Conservation (phyloP, 1,139 yeast genomes). For the Saccharomyces uvarum region DNA sequence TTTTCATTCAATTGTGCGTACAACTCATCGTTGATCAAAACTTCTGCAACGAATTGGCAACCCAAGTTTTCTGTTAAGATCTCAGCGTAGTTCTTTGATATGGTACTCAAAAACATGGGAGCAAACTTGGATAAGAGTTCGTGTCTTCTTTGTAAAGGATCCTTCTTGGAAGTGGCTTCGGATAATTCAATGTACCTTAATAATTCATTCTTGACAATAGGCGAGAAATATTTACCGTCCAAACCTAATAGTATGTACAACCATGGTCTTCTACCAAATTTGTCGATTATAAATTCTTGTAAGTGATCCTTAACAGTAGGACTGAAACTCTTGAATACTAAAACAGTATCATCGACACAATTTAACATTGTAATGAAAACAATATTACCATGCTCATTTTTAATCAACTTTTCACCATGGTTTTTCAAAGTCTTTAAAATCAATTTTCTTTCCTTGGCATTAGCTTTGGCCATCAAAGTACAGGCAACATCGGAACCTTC, state of each 20-base stretch:
- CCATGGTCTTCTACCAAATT: slow-evolving; percentile 84
- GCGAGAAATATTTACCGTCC: slow-evolving; percentile 77
- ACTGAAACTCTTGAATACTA: slow-evolving; percentile 64
- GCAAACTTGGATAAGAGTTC: slow-evolving; percentile 63
- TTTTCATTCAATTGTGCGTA: slow-evolving; percentile 42
- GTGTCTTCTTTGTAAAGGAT: slow-evolving; percentile 61
- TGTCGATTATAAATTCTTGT: slow-evolving; percentile 55
- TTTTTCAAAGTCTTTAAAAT: slow-evolving; percentile 65
- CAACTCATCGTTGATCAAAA: slow-evolving; percentile 52
- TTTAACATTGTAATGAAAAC: slow-evolving; percentile 73
- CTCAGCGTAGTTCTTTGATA: slow-evolving; percentile 42
- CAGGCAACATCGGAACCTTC: slow-evolving; percentile 92
- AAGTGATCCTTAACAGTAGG: slow-evolving; percentile 52
- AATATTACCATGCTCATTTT: slow-evolving; percentile 78
- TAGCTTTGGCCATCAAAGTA: slow-evolving; percentile 68
- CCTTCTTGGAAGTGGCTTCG: slow-evolving; percentile 73
- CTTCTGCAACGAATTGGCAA: slow-evolving; percentile 73
- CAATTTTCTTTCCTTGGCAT: slow-evolving; percentile 84
- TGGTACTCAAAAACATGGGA: slow-evolving; percentile 54
- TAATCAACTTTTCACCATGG: slow-evolving; percentile 65
- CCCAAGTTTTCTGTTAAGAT: slow-evolving; percentile 68
- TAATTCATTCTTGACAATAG: slow-evolving; percentile 55
- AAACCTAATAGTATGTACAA: slow-evolving; percentile 72
- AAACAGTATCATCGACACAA: slow-evolving; percentile 90
- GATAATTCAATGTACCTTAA: slow-evolving; percentile 58